phyloP scores from a whole-genome alignment of 371 early-diverging fungal genomes.

The Zopfochytrium polystomum region DNA sequence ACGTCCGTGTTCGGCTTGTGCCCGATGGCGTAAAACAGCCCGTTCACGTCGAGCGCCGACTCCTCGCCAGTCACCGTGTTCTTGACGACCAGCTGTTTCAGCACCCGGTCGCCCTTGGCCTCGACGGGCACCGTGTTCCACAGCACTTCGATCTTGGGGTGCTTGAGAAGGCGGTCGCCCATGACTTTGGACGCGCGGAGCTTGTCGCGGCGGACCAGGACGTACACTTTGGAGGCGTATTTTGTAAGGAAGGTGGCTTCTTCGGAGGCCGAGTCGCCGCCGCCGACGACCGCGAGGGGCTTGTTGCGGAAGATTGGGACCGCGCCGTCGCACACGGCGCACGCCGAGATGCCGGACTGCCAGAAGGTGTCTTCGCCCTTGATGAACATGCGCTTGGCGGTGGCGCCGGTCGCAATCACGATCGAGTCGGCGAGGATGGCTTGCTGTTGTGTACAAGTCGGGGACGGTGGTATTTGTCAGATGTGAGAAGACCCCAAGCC shows the following conservation, averaged over 20 bases:
- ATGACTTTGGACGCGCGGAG: constrained; percentile 63
- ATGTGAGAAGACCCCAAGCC: no score
- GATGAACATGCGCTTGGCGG: constrained; percentile 52
- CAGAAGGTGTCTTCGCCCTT: constrained; percentile 73
- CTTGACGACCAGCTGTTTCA: no score
- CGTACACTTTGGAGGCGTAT: constrained; percentile 61
- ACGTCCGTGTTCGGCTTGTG: constrained; percentile 54
- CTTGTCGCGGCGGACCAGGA: constrained; percentile 60
- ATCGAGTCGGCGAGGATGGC: constrained; percentile 47
- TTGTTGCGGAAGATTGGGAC: constrained; percentile 95
- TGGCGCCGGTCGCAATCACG: constrained; percentile 68
- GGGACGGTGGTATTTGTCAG: no score
- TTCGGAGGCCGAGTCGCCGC: no score
- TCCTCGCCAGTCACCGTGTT: constrained; percentile 33
- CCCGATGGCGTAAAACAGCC: no score
- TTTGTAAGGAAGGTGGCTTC: constrained; percentile 62
- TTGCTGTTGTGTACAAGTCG: no score
- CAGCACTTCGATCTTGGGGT: constrained; percentile 58
- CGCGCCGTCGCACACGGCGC: no score
- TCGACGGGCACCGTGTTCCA: constrained; percentile 55
- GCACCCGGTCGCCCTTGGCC: constrained; percentile 50
- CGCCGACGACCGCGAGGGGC: constrained; percentile 63
- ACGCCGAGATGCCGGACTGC: constrained; percentile 77
- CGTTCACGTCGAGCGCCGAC: constrained; percentile 46
- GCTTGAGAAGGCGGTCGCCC: constrained; percentile 49